phyloP scores from a whole-genome alignment of 257 asterid genomes.

The Nicotiana attenuata region DNA sequence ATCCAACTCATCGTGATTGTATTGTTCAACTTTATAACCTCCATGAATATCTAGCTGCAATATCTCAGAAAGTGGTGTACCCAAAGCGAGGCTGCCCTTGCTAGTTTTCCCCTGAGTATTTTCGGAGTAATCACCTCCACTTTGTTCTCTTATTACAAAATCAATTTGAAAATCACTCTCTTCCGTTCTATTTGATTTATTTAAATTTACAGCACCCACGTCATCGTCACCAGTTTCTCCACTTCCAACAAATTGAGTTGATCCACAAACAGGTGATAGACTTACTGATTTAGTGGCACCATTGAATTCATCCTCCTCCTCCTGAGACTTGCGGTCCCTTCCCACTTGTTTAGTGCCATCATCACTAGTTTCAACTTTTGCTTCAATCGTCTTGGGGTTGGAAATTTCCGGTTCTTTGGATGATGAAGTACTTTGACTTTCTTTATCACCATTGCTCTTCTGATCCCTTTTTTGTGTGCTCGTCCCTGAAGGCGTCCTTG shows the following conservation, averaged over 20 bases:
- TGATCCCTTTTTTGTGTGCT: constrained; percentile 53
- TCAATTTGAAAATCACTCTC: constrained; percentile 9
- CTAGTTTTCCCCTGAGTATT: constrained; percentile 7
- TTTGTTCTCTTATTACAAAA: constrained; percentile 3
- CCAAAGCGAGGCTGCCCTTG: constrained; percentile 31
- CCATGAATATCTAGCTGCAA: constrained; percentile 8
- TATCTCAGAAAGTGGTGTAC: background rate
- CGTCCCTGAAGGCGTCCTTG: constrained; percentile 54
- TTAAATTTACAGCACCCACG: constrained; percentile 19
- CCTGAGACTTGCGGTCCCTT: constrained; percentile 27
- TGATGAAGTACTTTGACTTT: constrained; percentile 29
- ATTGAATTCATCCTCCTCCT: constrained; percentile 29
- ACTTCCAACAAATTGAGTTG: constrained; percentile 35
- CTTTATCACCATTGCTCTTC: constrained; percentile 49
- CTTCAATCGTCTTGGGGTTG: constrained; percentile 30
- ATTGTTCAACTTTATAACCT: constrained; percentile 4
- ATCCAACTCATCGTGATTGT: constrained; percentile 8
- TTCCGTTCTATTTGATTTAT: constrained; percentile 12
- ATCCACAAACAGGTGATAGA: constrained; percentile 23
- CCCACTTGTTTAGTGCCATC: constrained; percentile 26
- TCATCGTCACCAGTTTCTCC: constrained; percentile 31
- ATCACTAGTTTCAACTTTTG: constrained; percentile 23
- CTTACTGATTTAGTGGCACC: constrained; percentile 19
- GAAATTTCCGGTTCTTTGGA: constrained; percentile 34
- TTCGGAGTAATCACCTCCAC: background rate